Evolutionary conservation across 2,329 filamentous ascomycete genomes (phyloP).

Genomic region (Coniochaeta hoffmannii): DNA sequence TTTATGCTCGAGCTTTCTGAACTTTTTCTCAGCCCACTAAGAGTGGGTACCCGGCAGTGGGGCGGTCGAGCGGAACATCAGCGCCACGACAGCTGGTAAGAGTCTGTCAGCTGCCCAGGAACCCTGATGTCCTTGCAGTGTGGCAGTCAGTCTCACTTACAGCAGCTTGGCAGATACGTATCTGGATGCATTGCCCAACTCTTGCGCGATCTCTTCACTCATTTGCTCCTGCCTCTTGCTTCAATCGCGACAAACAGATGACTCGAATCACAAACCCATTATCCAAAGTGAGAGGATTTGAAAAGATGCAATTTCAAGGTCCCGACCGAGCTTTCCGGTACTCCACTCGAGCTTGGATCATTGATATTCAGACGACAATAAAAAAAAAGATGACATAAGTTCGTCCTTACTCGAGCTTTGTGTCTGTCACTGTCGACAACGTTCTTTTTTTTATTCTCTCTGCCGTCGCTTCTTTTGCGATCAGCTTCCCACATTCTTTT

Average conservation of each 20-base stretch:
- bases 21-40: not conserved
- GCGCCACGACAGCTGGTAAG: too few species aligned
- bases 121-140: too few species aligned
- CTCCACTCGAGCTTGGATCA: not conserved
- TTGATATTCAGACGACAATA: not conserved
- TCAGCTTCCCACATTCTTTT: not conserved
- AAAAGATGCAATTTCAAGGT: too few species aligned
- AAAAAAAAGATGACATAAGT: not conserved
- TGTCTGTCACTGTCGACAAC: too few species aligned
- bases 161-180: too few species aligned
- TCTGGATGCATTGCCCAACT: too few species aligned
- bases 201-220: too few species aligned
- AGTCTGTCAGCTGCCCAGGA: not conserved
- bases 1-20: not conserved
- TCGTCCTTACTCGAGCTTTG: not conserved
- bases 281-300: not conserved
- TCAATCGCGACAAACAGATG: not conserved
- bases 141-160: too few species aligned
- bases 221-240: not conserved
- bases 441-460: not conserved
- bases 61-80: too few species aligned
- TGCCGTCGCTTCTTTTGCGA: not conserved
- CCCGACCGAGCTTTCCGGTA: not conserved
- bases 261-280: not conserved
- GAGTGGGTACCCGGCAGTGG: too few species aligned